Conservation (phyloP, 768 basidiomycete genomes). For the Trametopsis cervina region DNA sequence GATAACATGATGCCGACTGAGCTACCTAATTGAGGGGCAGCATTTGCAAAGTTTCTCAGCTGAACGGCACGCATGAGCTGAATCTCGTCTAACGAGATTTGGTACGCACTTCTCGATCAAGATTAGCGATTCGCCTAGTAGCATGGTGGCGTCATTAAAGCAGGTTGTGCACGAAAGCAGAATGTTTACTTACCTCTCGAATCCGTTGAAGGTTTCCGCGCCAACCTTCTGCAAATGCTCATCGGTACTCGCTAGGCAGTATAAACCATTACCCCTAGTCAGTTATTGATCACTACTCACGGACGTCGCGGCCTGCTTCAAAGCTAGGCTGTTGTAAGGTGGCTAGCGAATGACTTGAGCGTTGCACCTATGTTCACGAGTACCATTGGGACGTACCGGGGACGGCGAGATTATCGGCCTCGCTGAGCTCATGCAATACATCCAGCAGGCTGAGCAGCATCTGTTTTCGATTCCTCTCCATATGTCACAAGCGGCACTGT, state of each 20-base stretch:
- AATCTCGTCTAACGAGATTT: slow-evolving; percentile 2
- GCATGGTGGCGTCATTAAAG: slow-evolving; percentile 5
- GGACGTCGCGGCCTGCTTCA: slow-evolving; percentile 58
- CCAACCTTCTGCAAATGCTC: slow-evolving; percentile 61
- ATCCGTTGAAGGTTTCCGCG: slow-evolving; percentile 55
- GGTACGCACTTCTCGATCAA: slow-evolving; percentile 53
- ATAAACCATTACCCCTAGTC: too few relatives aligned
- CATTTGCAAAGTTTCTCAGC: slow-evolving; percentile 73
- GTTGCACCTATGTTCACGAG: too few relatives aligned
- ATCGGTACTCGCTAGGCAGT: slow-evolving; percentile 47
- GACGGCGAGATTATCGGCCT: slow-evolving; percentile 28
- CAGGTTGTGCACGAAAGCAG: background rate
- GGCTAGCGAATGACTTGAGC: slow-evolving; percentile 10
- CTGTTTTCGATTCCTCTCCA: slow-evolving; percentile 34
- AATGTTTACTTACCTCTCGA: slow-evolving; percentile 51
- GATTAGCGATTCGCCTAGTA: slow-evolving; percentile 45
- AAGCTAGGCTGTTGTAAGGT: slow-evolving; percentile 36
- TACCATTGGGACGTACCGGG: too few relatives aligned
- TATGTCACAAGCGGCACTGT: too few relatives aligned
- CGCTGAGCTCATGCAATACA: slow-evolving; percentile 35
- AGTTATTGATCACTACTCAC: slow-evolving; percentile 41
- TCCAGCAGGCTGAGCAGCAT: slow-evolving; percentile 41
- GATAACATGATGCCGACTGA: slow-evolving; percentile 74
- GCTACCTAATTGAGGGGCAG: slow-evolving; percentile 68
- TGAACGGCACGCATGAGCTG: too few relatives aligned